These are phyloP conservation scores for Fagus sylvatica DNA, from an alignment of 306 rosid species.

Conservation along the genomic window DNA sequence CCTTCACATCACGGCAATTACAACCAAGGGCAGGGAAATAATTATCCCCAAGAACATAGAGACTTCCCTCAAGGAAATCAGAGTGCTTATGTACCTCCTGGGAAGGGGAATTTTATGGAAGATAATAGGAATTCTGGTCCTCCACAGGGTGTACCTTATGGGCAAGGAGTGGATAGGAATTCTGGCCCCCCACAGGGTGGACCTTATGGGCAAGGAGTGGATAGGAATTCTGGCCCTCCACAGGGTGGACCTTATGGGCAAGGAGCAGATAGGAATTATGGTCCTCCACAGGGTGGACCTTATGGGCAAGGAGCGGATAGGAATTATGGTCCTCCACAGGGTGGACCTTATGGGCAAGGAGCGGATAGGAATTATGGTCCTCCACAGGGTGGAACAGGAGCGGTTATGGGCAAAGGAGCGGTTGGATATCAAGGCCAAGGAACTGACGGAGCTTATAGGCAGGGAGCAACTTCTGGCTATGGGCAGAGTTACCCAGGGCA, in stretches of 20 bases:
- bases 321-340: slow-evolving; percentile 28
- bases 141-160: slow-evolving; percentile 30
- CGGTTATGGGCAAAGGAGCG: no score
- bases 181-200: slow-evolving; percentile 31
- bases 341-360: slow-evolving; percentile 37
- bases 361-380: no score
- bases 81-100: slow-evolving; percentile 42
- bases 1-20: slow-evolving; percentile 57
- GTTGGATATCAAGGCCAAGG: slow-evolving; percentile 33
- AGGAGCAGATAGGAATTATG: slow-evolving; percentile 21
- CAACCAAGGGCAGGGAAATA: slow-evolving; percentile 36
- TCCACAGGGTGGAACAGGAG: no score
- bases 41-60: slow-evolving; percentile 34
- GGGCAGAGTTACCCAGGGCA: slow-evolving; percentile 24
- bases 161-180: slow-evolving; percentile 28
- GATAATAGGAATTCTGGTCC: slow-evolving; percentile 24
- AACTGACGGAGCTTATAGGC: slow-evolving; percentile 29
- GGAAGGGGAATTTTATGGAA: slow-evolving; percentile 44
- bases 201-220: slow-evolving; percentile 31
- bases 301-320: not conserved
- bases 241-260: slow-evolving; percentile 34
- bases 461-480: slow-evolving; percentile 29
- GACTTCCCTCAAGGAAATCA: slow-evolving; percentile 52
- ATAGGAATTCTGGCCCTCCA: slow-evolving; percentile 24
- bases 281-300: no score